phyloP scores from a whole-genome alignment of 2,329 filamentous ascomycete genomes.

The Nothomitra cinnamomea region DNA sequence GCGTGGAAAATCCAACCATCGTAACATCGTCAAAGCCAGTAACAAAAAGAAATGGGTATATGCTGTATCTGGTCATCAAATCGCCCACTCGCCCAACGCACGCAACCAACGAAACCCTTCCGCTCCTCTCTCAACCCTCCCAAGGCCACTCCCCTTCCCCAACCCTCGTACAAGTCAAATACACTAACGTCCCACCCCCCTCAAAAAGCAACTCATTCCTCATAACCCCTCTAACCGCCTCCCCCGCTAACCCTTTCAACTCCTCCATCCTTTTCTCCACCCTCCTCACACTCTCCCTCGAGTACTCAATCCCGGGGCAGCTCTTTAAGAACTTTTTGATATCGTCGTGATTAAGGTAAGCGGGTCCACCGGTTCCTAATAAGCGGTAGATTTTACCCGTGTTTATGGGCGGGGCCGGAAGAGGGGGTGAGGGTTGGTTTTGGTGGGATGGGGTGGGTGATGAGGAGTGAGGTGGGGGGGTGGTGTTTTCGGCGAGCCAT shows the following conservation, averaged over 20 bases:
- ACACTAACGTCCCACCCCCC: slow-evolving; percentile 33
- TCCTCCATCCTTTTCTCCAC: slow-evolving; percentile 84
- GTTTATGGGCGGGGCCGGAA: slow-evolving; percentile 27
- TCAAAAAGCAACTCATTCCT: slow-evolving; percentile 67
- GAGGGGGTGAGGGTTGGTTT: slow-evolving; percentile 11
- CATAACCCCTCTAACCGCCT: slow-evolving; percentile 73
- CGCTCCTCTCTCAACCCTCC: slow-evolving; percentile 21
- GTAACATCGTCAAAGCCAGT: background rate
- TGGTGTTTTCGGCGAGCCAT: slow-evolving; percentile 83
- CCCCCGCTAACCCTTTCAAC: slow-evolving; percentile 66
- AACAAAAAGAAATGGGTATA: too few species aligned
- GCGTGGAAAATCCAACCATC: background rate
- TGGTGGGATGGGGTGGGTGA: slow-evolving; percentile 6
- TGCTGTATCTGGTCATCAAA: background rate
- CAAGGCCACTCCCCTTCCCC: slow-evolving; percentile 47
- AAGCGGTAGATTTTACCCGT: slow-evolving; percentile 62
- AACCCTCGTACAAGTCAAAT: slow-evolving; percentile 47
- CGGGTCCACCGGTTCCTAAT: slow-evolving; percentile 45
- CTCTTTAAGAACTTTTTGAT: slow-evolving; percentile 81
- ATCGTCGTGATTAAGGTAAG: slow-evolving; percentile 70
- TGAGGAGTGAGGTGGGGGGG: slow-evolving; percentile 29
- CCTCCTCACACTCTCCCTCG: slow-evolving; percentile 63
- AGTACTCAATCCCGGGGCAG: slow-evolving; percentile 58
- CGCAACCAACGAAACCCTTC: background rate
- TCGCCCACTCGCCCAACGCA: background rate